A percentile compares a stretch with the other conserved stretches of the same genome.
Conservation (phyloP, 495 filamentous ascomycete species). For the Trichoderma orchidacearum region DNA sequence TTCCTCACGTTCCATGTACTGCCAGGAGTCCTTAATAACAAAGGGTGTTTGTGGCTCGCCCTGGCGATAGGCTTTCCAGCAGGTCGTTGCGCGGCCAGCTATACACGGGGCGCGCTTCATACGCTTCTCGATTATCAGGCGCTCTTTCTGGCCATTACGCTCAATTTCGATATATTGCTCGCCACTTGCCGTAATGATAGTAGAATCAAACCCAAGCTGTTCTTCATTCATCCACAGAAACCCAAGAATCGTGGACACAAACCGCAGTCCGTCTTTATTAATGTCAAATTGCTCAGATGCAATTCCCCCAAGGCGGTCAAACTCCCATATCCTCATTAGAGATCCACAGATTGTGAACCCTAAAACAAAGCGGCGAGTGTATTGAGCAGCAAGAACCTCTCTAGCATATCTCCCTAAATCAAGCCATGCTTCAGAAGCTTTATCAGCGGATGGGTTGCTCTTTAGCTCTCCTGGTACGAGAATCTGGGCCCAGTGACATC, state of each 20-base stretch:
- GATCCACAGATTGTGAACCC: slow-evolving; percentile 29
- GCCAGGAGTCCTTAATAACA: slow-evolving; percentile 37
- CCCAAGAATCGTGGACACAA: slow-evolving; percentile 30
- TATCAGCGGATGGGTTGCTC: slow-evolving; percentile 28
- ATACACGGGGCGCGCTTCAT: slow-evolving; percentile 23
- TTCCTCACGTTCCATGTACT: slow-evolving; percentile 28
- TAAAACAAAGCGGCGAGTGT: slow-evolving; percentile 31
- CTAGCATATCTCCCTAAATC: slow-evolving; percentile 28
- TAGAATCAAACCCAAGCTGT: slow-evolving; percentile 34
- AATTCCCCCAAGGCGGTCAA: slow-evolving; percentile 33
- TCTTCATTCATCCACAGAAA: slow-evolving; percentile 33
- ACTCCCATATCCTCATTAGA: slow-evolving; percentile 25
- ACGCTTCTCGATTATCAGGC: slow-evolving; percentile 27
- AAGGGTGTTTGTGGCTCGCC: slow-evolving; percentile 18
- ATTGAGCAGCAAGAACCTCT: slow-evolving; percentile 31
- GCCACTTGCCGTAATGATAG: slow-evolving; percentile 19
- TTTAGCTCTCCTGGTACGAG: slow-evolving; percentile 33
- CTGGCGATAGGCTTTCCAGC: slow-evolving; percentile 29
- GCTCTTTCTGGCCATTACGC: slow-evolving; percentile 22
- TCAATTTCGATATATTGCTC: slow-evolving; percentile 17
- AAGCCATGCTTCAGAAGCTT: slow-evolving; percentile 17
- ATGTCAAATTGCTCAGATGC: slow-evolving; percentile 32
- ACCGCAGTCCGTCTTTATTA: slow-evolving; percentile 30
- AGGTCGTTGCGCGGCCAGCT: slow-evolving; percentile 30
- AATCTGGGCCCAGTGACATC: slow-evolving; percentile 29